Evolutionary conservation across 768 basidiomycete genomes (phyloP).

Genomic region (Serendipita sp.): DNA sequence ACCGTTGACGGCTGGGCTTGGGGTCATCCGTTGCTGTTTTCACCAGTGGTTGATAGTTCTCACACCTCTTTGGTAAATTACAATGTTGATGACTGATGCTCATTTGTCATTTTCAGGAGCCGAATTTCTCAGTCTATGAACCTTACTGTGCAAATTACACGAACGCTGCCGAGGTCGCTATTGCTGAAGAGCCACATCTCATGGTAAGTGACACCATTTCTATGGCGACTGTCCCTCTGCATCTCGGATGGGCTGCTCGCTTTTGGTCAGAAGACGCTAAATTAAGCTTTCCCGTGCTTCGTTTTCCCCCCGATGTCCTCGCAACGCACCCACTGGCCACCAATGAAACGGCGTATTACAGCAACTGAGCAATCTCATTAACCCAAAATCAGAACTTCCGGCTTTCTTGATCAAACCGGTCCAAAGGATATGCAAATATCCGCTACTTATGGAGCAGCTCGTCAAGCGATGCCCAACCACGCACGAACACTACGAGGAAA

Average conservation of each 20-base stretch:
- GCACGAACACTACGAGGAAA: conserved; percentile 62
- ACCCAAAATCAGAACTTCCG: conserved; percentile 80
- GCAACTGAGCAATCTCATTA: conserved; percentile 71
- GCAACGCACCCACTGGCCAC: conserved; percentile 6
- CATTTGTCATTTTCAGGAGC: conserved; percentile 43
- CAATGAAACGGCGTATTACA: neutral
- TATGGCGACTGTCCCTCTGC: neutral
- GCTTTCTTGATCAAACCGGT: conserved; percentile 98
- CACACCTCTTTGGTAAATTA: conserved; percentile 7
- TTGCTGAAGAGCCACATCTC: conserved; percentile 72
- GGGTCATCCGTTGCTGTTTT: neutral
- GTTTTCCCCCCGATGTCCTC: conserved; percentile 4
- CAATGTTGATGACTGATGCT: neutral
- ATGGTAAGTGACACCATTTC: conserved; percentile 35
- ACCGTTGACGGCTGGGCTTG: neutral
- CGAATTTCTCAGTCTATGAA: conserved; percentile 89
- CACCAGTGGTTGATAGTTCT: conserved; percentile 12
- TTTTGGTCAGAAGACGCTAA: neutral
- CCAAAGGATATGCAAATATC: conserved; percentile 97
- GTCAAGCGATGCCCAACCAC: conserved; percentile 49
- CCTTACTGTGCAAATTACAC: conserved; percentile 95
- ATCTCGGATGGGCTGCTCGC: neutral
- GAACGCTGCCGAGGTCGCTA: conserved; percentile 68
- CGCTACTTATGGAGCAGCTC: conserved; percentile 76
- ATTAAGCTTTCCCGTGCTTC: conserved; percentile 2